phyloP scores from a whole-genome alignment of 1,284 basidiomycete species.

The Papiliotrema flavescens region DNA sequence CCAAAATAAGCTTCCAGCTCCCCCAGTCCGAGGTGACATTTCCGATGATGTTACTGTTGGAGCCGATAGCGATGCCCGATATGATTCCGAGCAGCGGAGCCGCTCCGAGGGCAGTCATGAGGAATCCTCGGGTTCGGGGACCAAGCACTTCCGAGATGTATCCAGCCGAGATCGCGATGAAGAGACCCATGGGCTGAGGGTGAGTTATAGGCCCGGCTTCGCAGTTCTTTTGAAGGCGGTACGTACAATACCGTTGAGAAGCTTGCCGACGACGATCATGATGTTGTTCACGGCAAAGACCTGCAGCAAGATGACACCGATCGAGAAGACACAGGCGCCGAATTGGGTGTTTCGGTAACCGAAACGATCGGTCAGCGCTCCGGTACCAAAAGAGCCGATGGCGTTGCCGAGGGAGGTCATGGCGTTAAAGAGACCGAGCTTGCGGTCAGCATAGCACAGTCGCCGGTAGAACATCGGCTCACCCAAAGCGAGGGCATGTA shows the following conservation, averaged over 20 bases:
- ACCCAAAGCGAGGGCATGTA: slow-evolving; percentile 3
- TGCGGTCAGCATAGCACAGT: neutral
- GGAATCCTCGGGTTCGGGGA: neutral
- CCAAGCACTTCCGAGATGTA: slow-evolving; percentile 4
- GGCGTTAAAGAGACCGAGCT: slow-evolving; percentile 2
- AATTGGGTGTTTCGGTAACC: slow-evolving; percentile 1
- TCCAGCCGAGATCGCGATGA: slow-evolving; percentile 1
- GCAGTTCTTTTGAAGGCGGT: neutral
- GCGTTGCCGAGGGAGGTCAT: neutral
- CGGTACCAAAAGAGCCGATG: neutral
- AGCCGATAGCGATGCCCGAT: slow-evolving; percentile 1
- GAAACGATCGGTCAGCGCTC: slow-evolving; percentile 1
- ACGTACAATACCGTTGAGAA: slow-evolving; percentile 5
- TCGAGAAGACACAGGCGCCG: neutral
- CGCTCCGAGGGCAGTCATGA: neutral
- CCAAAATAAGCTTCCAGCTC: neutral
- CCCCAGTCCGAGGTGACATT: slow-evolving; percentile 2
- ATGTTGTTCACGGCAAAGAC: neutral
- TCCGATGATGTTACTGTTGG: neutral
- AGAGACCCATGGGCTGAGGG: slow-evolving; percentile 2
- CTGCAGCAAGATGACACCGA: slow-evolving; percentile 1
- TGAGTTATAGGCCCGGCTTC: neutral
- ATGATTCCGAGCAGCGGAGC: neutral
- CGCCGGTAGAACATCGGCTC: neutral
- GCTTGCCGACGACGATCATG: slow-evolving; percentile 2